These are phyloP conservation scores for Nigrospora oryzae DNA, from an alignment of 2,329 filamentous ascomycete genomes.

Conservation along the genomic window DNA sequence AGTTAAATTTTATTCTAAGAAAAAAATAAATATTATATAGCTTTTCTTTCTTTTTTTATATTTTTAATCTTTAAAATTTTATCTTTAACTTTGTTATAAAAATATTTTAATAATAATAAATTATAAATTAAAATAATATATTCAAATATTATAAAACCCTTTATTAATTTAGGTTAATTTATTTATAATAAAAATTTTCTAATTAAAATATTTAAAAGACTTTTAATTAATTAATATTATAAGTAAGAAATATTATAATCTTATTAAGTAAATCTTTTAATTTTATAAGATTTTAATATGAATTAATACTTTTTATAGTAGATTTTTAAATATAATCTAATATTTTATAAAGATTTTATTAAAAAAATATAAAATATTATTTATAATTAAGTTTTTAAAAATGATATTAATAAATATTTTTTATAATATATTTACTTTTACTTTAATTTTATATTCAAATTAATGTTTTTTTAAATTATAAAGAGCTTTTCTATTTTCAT, in stretches of 20 bases:
- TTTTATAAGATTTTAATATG: background rate
- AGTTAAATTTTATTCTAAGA: background rate
- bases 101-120: background rate
- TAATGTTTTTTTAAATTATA: background rate
- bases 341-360: background rate
- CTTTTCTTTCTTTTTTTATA: background rate
- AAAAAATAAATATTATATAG: background rate
- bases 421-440: background rate
- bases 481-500: background rate
- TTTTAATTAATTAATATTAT: background rate
- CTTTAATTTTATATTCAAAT: background rate
- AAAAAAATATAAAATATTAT: too few relatives aligned
- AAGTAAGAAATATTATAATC: background rate
- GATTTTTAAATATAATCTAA: background rate
- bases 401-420: background rate
- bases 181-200: background rate
- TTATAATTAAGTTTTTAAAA: background rate
- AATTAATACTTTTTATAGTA: background rate
- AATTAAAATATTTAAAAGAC: background rate
- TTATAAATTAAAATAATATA: background rate
- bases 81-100: too few relatives aligned
- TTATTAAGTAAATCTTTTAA: too few relatives aligned
- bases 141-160: too few relatives aligned
- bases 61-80: too few relatives aligned
- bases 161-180: background rate